Base-by-base conservation (phyloP, 176 grass and related monocot genomes). In the Calamus simplicifolius region DNA sequence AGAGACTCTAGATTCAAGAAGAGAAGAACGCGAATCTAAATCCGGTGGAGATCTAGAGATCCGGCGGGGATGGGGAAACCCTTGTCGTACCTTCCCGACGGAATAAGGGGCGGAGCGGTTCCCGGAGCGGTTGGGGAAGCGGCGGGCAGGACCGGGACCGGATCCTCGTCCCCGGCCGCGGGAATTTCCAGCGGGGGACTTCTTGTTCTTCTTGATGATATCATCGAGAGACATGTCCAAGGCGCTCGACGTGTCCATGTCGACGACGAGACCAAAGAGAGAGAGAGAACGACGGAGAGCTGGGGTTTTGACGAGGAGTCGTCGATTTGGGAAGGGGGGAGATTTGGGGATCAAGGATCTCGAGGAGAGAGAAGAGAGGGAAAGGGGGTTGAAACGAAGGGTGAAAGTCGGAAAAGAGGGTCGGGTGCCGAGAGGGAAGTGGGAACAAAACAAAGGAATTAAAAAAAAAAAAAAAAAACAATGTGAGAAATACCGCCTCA, bases 141-240 rank as follows among this genome's bases (percentile, higher is more conserved):
- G 88, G 63, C 81, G 80, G 35, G 79, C 61, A 0, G 84, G 88
- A 1, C 94, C 84, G 14, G 77, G 68, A 38, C 71, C 72, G 48
- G 53, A 55, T 6, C 66, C 50, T 62, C 71, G 27, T 66, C 77
- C 48, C 16, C 79, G 79, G 51, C 56, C 68, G 63, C 75, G 74
- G 69, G 49, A 63, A 69, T 76, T 72, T 54, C 57, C 84, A 38
- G 77, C n/a, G 30, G 77, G 67, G 61, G 66, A 63, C 87, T 92
- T 98, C 93, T 93, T 98, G 94, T 89, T 98, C 70, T 38, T 98
- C 79, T 89, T 98, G 69, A 98, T 98, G 69, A 98, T 85, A 69
- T 98, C 88, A 23, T 98, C 94, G 65, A 98, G 75, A 28, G 81
- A 85, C 87, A 98, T 93, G 74, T 98, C 88, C 59, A 98, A 73